Evolutionary conservation across 1,284 basidiomycete genomes (phyloP), one percentile per base, ranked within the genome.

Genomic region (Ceratobasidium papillatum): DNA sequence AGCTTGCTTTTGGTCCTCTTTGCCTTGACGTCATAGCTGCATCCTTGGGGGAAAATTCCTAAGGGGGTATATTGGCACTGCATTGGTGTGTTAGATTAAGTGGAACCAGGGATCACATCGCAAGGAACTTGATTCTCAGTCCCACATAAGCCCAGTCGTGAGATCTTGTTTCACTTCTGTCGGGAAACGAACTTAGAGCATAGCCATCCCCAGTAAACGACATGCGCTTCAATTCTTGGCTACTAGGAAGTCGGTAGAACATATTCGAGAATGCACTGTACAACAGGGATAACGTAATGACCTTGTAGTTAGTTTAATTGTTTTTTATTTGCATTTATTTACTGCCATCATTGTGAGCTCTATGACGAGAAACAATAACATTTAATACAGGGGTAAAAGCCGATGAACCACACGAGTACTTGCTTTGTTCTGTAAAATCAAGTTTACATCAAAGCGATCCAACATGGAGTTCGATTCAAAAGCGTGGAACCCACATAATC

Each of bases 311-410:
- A 11, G 11, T 22, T 3, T 7, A 27, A 17, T 56, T 56, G 27
- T 17, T 14, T 9, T 27, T 27, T 9, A 27, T 62, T 62, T 62
- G 34, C 17, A 14, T 45, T 22, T 62, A 36, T 62, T 62, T 62
- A 38, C n/a, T 43, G 5, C 3, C 22, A 25, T 11, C n/a, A 51
- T 51, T 27, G 38, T n/a, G 19, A 12, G 34, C 32, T 38, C 56
- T 32, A 8, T 43, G 4, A 47, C 22, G 45, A 64, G 14, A 43
- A 47, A 64, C 62, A 64, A 64, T 49, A 25, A 38, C 32, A 30
- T 49, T 64, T 64, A 47, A 47, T 64, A 27, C 49, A 64, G 62
- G 62, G 62, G 62, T 49, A 49, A 64, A 64, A 64, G 62, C 62
- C n/a, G 9, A 32, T n/a, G 43, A 45, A 49, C 27, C 45, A 63